Evolutionary conservation across 306 rosid genomes (phyloP), one percentile per base, ranked within the genome.

Genomic region (Prunus davidiana): DNA sequence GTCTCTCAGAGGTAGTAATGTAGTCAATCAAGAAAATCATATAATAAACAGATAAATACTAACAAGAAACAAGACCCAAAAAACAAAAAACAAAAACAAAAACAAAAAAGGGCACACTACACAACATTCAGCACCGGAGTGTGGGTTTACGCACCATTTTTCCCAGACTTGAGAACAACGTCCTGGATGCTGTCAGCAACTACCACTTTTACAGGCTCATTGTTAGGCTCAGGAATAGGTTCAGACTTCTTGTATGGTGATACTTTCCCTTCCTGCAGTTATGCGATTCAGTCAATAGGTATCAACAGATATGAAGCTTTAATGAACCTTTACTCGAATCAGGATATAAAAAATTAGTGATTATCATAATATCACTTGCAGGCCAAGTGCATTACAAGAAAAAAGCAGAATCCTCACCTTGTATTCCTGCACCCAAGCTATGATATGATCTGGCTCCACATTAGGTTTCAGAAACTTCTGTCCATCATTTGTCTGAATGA

Each of bases 191-290:
- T 89, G 77, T 89, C 80, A 54, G 90, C 88, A 3, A 96, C 99
- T 32, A 96, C 90, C 47, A 96, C 96, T 86, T 89, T 96, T 72
- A 96, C 96, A 68, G 98, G 97, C 73, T 91, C 99, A 60, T 91
- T 68, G 80, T 88, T 96, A 46, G 75, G 55, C 80, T 89, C 98
- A 2, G 99, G 97, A 78, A 93, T 84, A 61, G 99, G 93, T 76
- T 89, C 96, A 49, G 99, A 92, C 77, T 87, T 92, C 64, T 81
- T 65, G 75, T 20, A 89, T 74, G 90, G 91, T 18, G 76, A 73
- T 75, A 96, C 68, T 2, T 81, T 86, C 69, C 98, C 98, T 18
- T 87, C 93, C 99, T 96, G 90, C 83, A 80, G 74, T 64, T 19
- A 54, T 18, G 46, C 51, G 38, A 73, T 60, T 71, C 20, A 80